phyloP scores from a whole-genome alignment of 2,329 filamentous ascomycete species.

The Aspergillus sp. region DNA sequence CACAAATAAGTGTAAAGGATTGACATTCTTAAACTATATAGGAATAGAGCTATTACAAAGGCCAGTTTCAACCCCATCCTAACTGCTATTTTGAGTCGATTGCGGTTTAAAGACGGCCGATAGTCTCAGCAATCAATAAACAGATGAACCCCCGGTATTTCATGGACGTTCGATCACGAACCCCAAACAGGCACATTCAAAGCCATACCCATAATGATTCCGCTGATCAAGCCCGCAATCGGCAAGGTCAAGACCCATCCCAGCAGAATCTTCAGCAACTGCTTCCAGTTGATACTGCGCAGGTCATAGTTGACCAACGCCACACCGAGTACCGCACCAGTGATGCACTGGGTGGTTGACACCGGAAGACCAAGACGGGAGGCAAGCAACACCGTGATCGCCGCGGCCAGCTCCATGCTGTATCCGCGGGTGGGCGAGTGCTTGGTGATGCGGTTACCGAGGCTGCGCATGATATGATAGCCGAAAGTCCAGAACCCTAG shows the following conservation, averaged over 20 bases:
- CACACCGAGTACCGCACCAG: conserved; percentile 34
- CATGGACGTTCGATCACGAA: not conserved
- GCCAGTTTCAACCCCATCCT: too few species aligned
- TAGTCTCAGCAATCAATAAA: too few species aligned
- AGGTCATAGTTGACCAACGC: conserved; percentile 37
- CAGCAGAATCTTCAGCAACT: conserved; percentile 42
- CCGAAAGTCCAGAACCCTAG: conserved; percentile 43
- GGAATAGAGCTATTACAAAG: too few species aligned
- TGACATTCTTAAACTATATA: too few species aligned
- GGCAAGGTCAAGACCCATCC: conserved; percentile 47
- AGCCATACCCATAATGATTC: conserved; percentile 40
- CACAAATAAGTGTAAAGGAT: too few species aligned
- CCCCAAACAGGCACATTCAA: conserved; percentile 40
- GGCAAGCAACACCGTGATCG: conserved; percentile 37
- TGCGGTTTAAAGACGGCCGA: too few species aligned
- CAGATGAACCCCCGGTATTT: too few species aligned
- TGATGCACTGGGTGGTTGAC: conserved; percentile 38
- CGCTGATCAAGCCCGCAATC: conserved; percentile 39
- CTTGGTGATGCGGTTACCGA: conserved; percentile 44
- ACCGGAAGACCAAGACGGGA: conserved; percentile 34
- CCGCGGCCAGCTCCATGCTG: conserved; percentile 40
- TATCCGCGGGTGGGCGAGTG: conserved; percentile 30
- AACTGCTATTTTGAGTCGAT: too few species aligned
- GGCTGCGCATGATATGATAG: conserved; percentile 38
- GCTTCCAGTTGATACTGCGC: conserved; percentile 44